Percentiles rank a stretch among this genome's conserved stretches.
These are phyloP conservation scores for Favolaschia claudopus DNA, from an alignment of 768 basidiomycete species.

Conservation along the genomic window DNA sequence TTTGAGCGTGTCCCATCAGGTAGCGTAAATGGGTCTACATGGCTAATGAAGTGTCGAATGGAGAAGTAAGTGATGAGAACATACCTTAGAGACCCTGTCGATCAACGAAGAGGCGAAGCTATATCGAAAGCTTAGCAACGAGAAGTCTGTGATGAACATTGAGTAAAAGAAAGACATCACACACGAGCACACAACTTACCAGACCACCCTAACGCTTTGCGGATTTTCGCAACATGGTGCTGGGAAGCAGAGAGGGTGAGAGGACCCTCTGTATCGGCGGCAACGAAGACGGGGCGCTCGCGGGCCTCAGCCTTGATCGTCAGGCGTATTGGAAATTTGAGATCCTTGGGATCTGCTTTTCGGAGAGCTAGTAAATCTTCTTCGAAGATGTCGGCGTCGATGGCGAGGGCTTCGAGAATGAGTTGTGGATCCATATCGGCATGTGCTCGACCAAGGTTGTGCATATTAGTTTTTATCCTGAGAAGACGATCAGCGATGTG, in stretches of 20 bases:
- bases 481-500: not conserved
- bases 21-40: not conserved
- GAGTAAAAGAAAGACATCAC: no score
- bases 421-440: not conserved
- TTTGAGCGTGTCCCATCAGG: not conserved
- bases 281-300: no score
- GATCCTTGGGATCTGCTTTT: not conserved
- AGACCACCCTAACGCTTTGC: no score
- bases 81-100: not conserved
- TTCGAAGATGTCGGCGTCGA: not conserved
- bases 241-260: no score
- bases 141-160: no score
- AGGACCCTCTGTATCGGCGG: no score
- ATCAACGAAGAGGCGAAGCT: not conserved
- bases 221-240: no score
- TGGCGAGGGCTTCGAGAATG: not conserved
- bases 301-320: no score
- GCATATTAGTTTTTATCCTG: not conserved
- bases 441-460: not conserved
- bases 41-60: not conserved
- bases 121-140: no score
- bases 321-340: no score
- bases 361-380: not conserved
- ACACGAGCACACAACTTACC: no score
- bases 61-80: not conserved